Percentiles rank a stretch among this genome's conserved stretches.
phyloP scores from a whole-genome alignment of 2,329 filamentous ascomycete genomes.

The Xylariales sp. region DNA sequence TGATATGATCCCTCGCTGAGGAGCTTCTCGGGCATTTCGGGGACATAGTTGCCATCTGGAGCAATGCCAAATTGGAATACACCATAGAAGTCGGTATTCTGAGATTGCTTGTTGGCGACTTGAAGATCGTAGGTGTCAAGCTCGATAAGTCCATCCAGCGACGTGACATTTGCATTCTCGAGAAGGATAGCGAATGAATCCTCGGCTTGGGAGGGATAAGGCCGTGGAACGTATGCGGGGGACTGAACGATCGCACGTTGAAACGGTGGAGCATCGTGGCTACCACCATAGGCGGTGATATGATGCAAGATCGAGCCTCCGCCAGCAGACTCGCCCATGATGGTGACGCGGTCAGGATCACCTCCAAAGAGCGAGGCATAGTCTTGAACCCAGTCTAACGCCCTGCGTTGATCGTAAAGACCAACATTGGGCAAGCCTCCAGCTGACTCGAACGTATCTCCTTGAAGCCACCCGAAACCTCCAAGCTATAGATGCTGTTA shows the following conservation, averaged over 20 bases:
- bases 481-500: slow-evolving; percentile 1
- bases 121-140: background rate
- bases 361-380: slow-evolving; percentile 30
- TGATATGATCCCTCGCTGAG: background rate
- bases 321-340: slow-evolving; percentile 39
- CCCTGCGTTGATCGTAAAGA: slow-evolving; percentile 40
- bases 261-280: background rate
- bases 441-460: background rate
- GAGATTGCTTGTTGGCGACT: slow-evolving; percentile 4
- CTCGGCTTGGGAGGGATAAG: slow-evolving; percentile 1
- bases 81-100: slow-evolving; percentile 5
- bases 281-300: slow-evolving; percentile 2
- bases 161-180: background rate
- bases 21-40: slow-evolving; percentile 6
- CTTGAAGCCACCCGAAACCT: slow-evolving; percentile 6
- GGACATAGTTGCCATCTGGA: slow-evolving; percentile 4
- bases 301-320: slow-evolving; percentile 8
- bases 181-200: slow-evolving; percentile 1
- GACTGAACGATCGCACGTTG: slow-evolving; percentile 5
- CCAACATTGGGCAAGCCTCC: slow-evolving; percentile 22
- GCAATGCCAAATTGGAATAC: slow-evolving; percentile 6
- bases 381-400: slow-evolving; percentile 38
- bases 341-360: slow-evolving; percentile 25
- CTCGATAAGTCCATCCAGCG: background rate
- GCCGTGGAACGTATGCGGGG: slow-evolving; percentile 1